Percentiles rank a stretch among this genome's conserved stretches.
Evolutionary conservation across 1,284 basidiomycete genomes (phyloP).

Genomic region (Trichosporon inkin): DNA sequence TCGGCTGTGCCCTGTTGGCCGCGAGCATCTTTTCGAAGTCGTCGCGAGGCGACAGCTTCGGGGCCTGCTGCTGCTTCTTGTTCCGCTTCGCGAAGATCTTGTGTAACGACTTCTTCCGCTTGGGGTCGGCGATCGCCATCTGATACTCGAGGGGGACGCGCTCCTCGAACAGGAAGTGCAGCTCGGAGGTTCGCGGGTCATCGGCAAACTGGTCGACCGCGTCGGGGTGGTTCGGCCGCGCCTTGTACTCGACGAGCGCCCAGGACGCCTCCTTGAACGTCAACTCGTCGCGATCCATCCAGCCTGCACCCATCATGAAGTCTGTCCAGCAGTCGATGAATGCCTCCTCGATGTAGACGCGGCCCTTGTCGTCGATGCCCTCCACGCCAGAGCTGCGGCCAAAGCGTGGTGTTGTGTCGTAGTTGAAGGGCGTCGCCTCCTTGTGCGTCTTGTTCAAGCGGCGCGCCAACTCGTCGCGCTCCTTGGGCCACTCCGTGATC

Average conservation of each 20-base stretch:
- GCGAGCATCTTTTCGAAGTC: constrained; percentile 72
- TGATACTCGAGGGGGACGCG: constrained; percentile 81
- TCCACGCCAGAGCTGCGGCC: constrained; percentile 22
- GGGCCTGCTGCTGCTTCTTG: constrained; percentile 36
- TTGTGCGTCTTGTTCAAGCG: constrained; percentile 80
- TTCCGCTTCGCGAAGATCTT: constrained; percentile 46
- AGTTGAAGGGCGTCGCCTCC: constrained; percentile 69
- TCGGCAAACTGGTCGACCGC: constrained; percentile 5
- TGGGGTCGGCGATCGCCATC: constrained; percentile 61
- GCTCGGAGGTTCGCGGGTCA: constrained; percentile 59
- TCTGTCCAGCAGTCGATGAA: constrained; percentile 85
- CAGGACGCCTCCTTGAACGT: constrained; percentile 80
- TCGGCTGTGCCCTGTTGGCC: background rate
- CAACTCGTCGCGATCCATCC: constrained; percentile 69
- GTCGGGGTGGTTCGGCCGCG: constrained; percentile 41
- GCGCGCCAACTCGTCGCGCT: constrained; percentile 65
- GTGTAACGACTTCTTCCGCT: constrained; percentile 45
- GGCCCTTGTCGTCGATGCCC: constrained; percentile 57
- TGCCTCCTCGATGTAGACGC: constrained; percentile 68
- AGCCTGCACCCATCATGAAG: constrained; percentile 71
- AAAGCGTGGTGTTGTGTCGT: constrained; percentile 75
- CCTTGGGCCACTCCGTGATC: constrained; percentile 66
- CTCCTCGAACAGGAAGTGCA: constrained; percentile 77
- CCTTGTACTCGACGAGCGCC: constrained; percentile 85
- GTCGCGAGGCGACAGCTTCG: constrained; percentile 36